Evolutionary conservation across 768 basidiomycete genomes (phyloP).

Genomic region (Dacryopinax primogenitus): DNA sequence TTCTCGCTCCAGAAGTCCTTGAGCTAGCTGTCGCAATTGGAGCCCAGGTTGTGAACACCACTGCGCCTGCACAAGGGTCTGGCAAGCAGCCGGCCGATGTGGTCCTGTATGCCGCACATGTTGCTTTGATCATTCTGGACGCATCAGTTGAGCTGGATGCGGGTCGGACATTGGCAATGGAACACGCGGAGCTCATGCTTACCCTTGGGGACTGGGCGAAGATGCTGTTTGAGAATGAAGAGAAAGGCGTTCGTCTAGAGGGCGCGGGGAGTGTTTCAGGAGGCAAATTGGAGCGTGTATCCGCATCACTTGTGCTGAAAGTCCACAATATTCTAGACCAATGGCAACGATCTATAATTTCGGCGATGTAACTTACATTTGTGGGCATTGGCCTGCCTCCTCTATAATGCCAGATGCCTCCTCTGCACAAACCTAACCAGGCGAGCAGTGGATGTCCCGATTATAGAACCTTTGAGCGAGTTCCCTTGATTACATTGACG

Average conservation of each 20-base stretch:
- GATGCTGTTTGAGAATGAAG: constrained; percentile 48
- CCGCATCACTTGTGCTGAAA: neutral
- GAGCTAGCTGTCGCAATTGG: constrained; percentile 76
- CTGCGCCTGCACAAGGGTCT: constrained; percentile 17
- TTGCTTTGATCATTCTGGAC: constrained; percentile 64
- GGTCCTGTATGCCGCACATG: constrained; percentile 60
- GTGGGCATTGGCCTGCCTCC: neutral
- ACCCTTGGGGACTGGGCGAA: constrained; percentile 72
- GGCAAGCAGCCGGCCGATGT: constrained; percentile 55
- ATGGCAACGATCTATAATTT: constrained; percentile 3
- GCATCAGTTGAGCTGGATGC: constrained; percentile 61
- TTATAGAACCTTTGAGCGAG: too few relatives aligned
- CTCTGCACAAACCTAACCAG: too few relatives aligned
- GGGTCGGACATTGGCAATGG: constrained; percentile 59
- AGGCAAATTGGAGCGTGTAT: constrained; percentile 13
- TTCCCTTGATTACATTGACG: too few relatives aligned
- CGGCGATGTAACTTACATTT: constrained; percentile 13
- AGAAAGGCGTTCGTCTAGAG: constrained; percentile 47
- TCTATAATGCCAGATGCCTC: too few relatives aligned
- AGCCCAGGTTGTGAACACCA: constrained; percentile 43
- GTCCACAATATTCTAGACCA: constrained; percentile 6
- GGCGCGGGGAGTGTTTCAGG: constrained; percentile 57
- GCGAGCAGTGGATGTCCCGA: too few relatives aligned
- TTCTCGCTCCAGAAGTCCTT: constrained; percentile 68
- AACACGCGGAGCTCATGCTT: constrained; percentile 58